phyloP scores from a whole-genome alignment of 2,329 filamentous ascomycete genomes.

The Hypoxylon sp. region DNA sequence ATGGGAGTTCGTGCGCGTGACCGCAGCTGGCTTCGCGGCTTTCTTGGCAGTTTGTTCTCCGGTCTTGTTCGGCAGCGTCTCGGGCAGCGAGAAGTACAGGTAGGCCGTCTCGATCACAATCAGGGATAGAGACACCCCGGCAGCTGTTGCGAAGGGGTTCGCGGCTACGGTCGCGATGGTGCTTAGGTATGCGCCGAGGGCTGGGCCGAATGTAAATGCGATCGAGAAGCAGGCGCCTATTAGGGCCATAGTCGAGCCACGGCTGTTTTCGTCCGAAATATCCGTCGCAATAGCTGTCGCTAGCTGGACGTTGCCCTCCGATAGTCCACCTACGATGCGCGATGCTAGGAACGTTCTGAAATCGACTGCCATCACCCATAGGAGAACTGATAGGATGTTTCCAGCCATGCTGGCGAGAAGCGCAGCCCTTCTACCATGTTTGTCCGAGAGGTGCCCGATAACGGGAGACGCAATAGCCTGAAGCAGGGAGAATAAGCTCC shows the following conservation, averaged over 20 bases:
- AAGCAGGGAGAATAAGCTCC: constrained; percentile 90
- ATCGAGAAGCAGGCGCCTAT: constrained; percentile 97
- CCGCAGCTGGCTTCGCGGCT: constrained; percentile 44
- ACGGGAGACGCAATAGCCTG: constrained; percentile 93
- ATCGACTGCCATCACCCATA: constrained; percentile 94
- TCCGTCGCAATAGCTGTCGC: constrained; percentile 97
- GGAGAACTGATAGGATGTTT: constrained; percentile 91
- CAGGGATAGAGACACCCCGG: constrained; percentile 86
- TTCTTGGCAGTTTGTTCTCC: constrained; percentile 52
- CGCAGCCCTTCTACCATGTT: constrained; percentile 87
- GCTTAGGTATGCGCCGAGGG: constrained; percentile 88
- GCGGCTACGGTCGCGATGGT: constrained; percentile 82
- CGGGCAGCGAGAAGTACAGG: constrained; percentile 86
- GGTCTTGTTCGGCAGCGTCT: constrained; percentile 80
- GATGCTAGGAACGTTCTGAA: constrained; percentile 97
- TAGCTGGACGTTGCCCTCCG: constrained; percentile 96
- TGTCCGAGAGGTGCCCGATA: constrained; percentile 90
- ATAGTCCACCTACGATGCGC: constrained; percentile 90
- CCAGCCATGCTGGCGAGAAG: constrained; percentile 92
- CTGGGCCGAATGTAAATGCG: constrained; percentile 96
- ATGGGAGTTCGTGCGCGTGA: constrained; percentile 83
- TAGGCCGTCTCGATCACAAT: constrained; percentile 91
- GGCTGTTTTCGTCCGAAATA: constrained; percentile 86
- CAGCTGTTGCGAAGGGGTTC: constrained; percentile 95
- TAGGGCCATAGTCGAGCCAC: constrained; percentile 94